Base-by-base conservation (phyloP, 106 monocot genomes). In the Cymbidium sinense region DNA sequence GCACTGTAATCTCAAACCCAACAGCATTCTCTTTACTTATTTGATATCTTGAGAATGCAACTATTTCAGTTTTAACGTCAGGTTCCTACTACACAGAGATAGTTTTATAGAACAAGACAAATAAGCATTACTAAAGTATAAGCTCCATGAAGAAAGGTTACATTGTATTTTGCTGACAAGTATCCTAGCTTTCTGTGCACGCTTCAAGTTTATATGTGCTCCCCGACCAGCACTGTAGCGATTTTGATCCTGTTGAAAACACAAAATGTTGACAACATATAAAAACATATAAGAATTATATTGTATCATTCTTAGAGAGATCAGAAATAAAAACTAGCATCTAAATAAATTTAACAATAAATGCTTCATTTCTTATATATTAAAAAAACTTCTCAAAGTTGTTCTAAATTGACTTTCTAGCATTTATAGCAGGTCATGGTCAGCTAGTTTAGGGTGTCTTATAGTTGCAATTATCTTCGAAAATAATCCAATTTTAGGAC, bases 121-220 rank as follows among this genome's bases (percentile, higher is more conserved):
- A 9, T 21, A 37, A 13, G 11, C 37, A 39, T 71, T 29, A 21
- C 19, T 21, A 71, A 18, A 39, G 34, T 36, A 17, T 37, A 21
- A 71, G 20, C 18, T 35, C n/a, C 36, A 21, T 74, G 0, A 74
- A 74, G 41, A 43, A n/a, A 78, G 34, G 81, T 91, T 79, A 93
- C 96, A 86, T 82, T 91, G 93, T 67, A 93, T 72, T 85, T 96
- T 96, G 84, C n/a, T 37, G n/a, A n/a, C n/a, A n/a, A n/a, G n/a
- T n/a, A n/a, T n/a, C 73, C 96, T 85, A 21, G 96, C 93, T 85
- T 93, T 96, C 72, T 93, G 96, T 93, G 77, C 93, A 91, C n/a
- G n/a, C n/a, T n/a, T n/a, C n/a, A n/a, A 76, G 84, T 91, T 96
- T 82, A 89, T 93, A 80, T 96, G 93, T 30, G 86, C 86, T 71